Conservation (phyloP, 768 basidiomycete species). For the Russula vinacea region DNA sequence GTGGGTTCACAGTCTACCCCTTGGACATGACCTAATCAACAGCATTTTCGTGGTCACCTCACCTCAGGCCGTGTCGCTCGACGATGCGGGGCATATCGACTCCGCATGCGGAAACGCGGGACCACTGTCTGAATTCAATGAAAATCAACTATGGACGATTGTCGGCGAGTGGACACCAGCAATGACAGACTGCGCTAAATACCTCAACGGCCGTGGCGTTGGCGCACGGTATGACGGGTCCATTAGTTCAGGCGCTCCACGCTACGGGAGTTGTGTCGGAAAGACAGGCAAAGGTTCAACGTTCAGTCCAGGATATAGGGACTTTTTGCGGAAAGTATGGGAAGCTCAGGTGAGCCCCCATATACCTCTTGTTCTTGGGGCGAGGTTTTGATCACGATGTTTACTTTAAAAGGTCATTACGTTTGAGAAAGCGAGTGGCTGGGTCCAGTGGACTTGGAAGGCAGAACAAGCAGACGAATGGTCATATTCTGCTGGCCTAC, state of each 20-base stretch:
- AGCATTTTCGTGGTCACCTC: neutral
- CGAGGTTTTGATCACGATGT: neutral
- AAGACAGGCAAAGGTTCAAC: constrained; percentile 69
- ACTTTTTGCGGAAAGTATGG: constrained; percentile 76
- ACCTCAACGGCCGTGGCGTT: constrained; percentile 77
- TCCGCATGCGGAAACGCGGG: constrained; percentile 52
- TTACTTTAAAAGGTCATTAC: constrained; percentile 42
- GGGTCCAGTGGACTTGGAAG: constrained; percentile 87
- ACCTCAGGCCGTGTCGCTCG: constrained; percentile 45
- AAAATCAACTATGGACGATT: constrained; percentile 65
- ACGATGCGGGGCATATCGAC: constrained; percentile 54
- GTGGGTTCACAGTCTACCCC: constrained; percentile 36
- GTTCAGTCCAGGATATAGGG: constrained; percentile 77
- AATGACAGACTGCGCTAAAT: constrained; percentile 72
- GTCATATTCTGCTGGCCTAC: constrained; percentile 80
- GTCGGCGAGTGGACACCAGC: constrained; percentile 89
- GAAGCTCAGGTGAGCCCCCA: constrained; percentile 63
- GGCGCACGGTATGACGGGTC: constrained; percentile 64
- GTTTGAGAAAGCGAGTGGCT: constrained; percentile 67
- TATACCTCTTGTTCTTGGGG: too few species aligned
- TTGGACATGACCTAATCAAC: neutral
- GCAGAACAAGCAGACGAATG: constrained; percentile 82
- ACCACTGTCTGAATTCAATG: constrained; percentile 45
- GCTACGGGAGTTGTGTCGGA: constrained; percentile 70
- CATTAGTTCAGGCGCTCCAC: constrained; percentile 53